These are phyloP conservation scores for Echites panduratus DNA, from an alignment of 257 asterid genomes.

Conservation along the genomic window DNA sequence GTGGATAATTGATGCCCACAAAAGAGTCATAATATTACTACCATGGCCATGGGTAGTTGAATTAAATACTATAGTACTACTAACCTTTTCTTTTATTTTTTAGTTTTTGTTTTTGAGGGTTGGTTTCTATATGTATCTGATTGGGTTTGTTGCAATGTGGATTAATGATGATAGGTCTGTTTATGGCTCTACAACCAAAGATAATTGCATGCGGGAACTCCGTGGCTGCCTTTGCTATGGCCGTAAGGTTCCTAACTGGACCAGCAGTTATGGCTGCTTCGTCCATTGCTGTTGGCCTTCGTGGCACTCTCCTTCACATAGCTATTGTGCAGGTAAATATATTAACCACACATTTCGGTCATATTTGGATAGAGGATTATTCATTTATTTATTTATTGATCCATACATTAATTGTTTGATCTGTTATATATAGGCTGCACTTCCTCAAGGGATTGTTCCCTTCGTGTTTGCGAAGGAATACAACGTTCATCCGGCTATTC, in stretches of 20 bases:
- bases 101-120: conserved; percentile 5
- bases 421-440: conserved; percentile 59
- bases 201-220: conserved; percentile 95
- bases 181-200: conserved; percentile 98
- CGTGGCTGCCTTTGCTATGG: conserved; percentile 93
- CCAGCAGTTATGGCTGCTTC: conserved; percentile 99
- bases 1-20: conserved; percentile 26
- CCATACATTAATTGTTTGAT: no score
- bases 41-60: conserved; percentile 24
- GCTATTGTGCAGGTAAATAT: conserved; percentile 79
- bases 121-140: conserved; percentile 20
- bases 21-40: background rate
- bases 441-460: conserved; percentile 98
- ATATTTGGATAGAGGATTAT: no score
- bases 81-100: background rate
- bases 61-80: background rate
- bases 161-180: conserved; percentile 58
- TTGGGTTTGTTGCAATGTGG: background rate
- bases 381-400: no score
- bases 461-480: conserved; percentile 95
- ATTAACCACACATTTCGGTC: no score
- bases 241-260: conserved; percentile 88
- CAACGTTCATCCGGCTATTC: conserved; percentile 90
- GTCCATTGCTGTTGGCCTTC: conserved; percentile 86
- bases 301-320: conserved; percentile 86